Conservation (phyloP, 805 yeast species). For the Saturnispora bothae region DNA sequence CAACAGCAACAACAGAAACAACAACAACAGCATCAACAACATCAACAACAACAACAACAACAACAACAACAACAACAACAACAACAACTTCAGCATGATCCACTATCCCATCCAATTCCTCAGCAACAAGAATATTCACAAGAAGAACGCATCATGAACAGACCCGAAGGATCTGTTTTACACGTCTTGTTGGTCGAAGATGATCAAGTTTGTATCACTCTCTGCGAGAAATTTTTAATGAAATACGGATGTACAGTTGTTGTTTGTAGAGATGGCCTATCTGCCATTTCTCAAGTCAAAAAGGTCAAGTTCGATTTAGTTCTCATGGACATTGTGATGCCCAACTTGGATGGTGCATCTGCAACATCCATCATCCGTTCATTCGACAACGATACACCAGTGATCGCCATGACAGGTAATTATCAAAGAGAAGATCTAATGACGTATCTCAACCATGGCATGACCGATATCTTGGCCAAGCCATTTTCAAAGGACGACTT, state of each 20-base stretch:
- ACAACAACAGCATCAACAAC: neutral
- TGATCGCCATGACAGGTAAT: slow-evolving; percentile 90
- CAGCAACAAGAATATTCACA: neutral
- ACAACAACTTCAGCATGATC: neutral
- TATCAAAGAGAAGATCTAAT: slow-evolving; percentile 74
- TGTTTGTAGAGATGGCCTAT: slow-evolving; percentile 84
- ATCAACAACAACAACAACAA: slow-evolving; percentile 7
- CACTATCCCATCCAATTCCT: neutral
- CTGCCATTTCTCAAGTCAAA: slow-evolving; percentile 72
- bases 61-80: neutral
- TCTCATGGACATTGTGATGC: slow-evolving; percentile 84
- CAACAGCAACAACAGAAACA: slow-evolving; percentile 4
- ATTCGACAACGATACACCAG: slow-evolving; percentile 77
- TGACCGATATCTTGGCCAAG: slow-evolving; percentile 86
- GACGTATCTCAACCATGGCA: slow-evolving; percentile 75
- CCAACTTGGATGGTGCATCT: slow-evolving; percentile 78
- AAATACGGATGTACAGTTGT: slow-evolving; percentile 91
- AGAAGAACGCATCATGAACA: slow-evolving; percentile 14
- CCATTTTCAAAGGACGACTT: slow-evolving; percentile 88
- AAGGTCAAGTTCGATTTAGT: slow-evolving; percentile 65
- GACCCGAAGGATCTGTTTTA: slow-evolving; percentile 32
- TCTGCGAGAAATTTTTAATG: slow-evolving; percentile 71
- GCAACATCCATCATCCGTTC: slow-evolving; percentile 84
- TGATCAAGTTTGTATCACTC: slow-evolving; percentile 70
- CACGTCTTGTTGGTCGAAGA: slow-evolving; percentile 74